A percentile compares a stretch with the other conserved stretches of the same genome.
phyloP scores from a whole-genome alignment of 2,329 filamentous ascomycete species.

The Penicillium sp. region DNA sequence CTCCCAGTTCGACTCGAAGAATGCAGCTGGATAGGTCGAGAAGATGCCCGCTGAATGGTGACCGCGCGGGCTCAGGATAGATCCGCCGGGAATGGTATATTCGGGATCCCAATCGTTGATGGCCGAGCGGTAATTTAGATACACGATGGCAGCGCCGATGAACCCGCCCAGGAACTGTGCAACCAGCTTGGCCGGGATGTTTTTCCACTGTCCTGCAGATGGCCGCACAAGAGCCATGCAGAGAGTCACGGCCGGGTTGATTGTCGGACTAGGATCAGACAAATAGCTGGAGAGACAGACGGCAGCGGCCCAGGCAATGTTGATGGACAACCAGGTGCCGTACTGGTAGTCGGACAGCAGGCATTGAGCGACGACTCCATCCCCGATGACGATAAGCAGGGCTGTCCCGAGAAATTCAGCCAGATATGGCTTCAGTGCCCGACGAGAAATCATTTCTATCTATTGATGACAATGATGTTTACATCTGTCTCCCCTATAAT shows the following conservation, averaged over 20 bases:
- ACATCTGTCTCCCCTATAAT: not conserved
- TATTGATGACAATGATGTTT: not conserved
- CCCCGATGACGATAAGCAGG: conserved; percentile 32
- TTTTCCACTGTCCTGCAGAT: not conserved
- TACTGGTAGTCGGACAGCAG: conserved; percentile 33
- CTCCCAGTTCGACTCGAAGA: conserved; percentile 32
- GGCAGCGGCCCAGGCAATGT: conserved; percentile 32
- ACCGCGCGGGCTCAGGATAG: not conserved
- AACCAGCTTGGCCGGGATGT: not conserved
- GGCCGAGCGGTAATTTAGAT: not conserved
- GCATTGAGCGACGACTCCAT: conserved; percentile 34
- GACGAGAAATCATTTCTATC: not conserved
- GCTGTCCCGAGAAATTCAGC: conserved; percentile 35
- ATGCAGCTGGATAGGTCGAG: conserved; percentile 25
- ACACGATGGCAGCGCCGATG: not conserved
- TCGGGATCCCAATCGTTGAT: not conserved
- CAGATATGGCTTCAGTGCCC: not conserved
- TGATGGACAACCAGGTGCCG: conserved; percentile 36
- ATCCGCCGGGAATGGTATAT: not conserved
- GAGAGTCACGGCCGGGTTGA: not conserved
- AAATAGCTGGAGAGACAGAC: conserved; percentile 31
- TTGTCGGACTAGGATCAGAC: conserved; percentile 3
- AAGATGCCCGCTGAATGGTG: not conserved
- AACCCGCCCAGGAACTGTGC: not conserved
- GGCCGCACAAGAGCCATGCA: not conserved